Base-by-base conservation (phyloP, 2,329 filamentous ascomycete genomes). In the Whalleya microplaca region DNA sequence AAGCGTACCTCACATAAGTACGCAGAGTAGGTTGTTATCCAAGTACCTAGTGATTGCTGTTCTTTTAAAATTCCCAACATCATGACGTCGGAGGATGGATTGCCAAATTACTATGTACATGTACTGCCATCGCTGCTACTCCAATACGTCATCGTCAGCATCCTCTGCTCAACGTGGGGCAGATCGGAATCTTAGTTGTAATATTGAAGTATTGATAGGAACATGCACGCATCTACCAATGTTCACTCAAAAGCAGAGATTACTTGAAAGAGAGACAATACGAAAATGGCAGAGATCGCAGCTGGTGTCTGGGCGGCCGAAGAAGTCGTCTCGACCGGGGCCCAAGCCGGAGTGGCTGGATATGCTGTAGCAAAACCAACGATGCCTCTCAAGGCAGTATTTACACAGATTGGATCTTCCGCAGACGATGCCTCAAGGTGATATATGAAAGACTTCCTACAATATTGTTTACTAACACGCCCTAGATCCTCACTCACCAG, bases 301-400 rank as follows among this genome's bases (percentile, higher is more conserved):
- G 73, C 73, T 42, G 75, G 72, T n/a, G 68, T 71, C 2, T 59
- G 73, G 21, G 75, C 69, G 2, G 74, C 71, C 16, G 76, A 78
- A 58, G 72, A 78, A 62, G 67, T 75, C 47, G 64, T 76, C 21
- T 73, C 75, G 9, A 77, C 76, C 1, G 66, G 73, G 14, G 52
- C 76, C 44, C 72, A 79, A 61, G 74, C 70, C 9, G 73, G 71
- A 18, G 72, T 69, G 10, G 79, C 76, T 8, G 74, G 74, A 3
- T 65, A 69, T 48, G 75, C 79, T 21, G 69, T 83, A 5, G 77
- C 80, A 21, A 79, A 80, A 57, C 79, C 82, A 1, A 82, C 82
- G 0, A 73, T 79, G 44, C 80, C 81, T 10, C 72, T 84, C 50
- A 80, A 78, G 57, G 79, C 80, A 7, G 76, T 76, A 1, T 75